Percentiles rank a stretch among this genome's conserved stretches.
Evolutionary conservation across 305 asterid genomes (phyloP).

Genomic region (Coffea humblotiana): DNA sequence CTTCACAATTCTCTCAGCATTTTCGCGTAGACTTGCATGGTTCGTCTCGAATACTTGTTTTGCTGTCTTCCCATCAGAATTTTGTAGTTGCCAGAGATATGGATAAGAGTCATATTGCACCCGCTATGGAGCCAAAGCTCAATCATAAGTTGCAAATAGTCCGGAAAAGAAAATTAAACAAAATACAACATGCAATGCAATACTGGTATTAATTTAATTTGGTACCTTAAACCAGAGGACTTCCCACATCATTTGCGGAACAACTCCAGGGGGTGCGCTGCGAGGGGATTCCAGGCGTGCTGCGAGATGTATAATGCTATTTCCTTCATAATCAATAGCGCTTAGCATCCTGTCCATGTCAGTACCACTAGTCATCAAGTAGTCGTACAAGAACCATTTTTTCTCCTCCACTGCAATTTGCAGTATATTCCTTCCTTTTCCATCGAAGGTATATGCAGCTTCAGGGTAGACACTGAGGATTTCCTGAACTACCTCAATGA

Average conservation of each 20-base stretch:
- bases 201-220: too few relatives aligned
- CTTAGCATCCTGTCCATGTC: neutral
- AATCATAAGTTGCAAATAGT: neutral
- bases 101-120: neutral
- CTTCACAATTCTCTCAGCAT: neutral
- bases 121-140: neutral
- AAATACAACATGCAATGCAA: neutral
- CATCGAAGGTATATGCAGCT: neutral
- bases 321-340: neutral
- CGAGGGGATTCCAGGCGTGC: neutral
- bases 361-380: neutral
- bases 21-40: neutral
- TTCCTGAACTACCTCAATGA: neutral
- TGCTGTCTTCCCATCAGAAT: neutral
- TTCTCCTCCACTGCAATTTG: too few relatives aligned
- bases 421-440: too few relatives aligned
- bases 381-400: too few relatives aligned
- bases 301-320: neutral
- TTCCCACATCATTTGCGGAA: neutral
- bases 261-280: neutral
- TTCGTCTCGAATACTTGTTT: neutral
- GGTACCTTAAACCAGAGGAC: constrained; percentile 1
- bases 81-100: neutral
- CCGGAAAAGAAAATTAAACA: too few relatives aligned
- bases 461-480: neutral